Conservation (phyloP, 495 filamentous ascomycete genomes). For the Bathelium albidoporum region DNA sequence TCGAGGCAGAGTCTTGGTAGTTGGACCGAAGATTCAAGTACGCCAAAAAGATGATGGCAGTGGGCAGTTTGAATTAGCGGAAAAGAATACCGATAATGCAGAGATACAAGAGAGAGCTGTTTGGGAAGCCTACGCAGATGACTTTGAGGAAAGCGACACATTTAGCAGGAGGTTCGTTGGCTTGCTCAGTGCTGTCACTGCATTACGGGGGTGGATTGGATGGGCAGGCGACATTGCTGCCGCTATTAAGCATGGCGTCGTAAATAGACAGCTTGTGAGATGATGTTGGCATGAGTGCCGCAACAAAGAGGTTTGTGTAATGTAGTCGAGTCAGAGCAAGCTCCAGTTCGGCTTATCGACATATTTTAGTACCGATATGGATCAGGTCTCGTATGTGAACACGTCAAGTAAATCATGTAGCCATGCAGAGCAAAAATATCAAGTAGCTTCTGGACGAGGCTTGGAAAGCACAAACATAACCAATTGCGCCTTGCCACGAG, state of each 20-base stretch:
- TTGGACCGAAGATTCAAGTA: constrained; percentile 45
- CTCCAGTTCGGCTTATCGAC: background rate
- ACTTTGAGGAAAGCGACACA: constrained; percentile 44
- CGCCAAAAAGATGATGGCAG: constrained; percentile 24
- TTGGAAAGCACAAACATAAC: no score
- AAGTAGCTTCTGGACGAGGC: no score
- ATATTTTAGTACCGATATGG: no score
- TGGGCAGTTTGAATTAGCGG: constrained; percentile 22
- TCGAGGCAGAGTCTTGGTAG: constrained; percentile 39
- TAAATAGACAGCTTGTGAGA: background rate
- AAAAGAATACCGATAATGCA: constrained; percentile 10
- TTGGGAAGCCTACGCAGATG: constrained; percentile 50
- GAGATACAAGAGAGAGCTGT: constrained; percentile 31
- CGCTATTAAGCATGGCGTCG: constrained; percentile 13
- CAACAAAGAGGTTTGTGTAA: background rate
- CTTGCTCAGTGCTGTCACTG: constrained; percentile 38
- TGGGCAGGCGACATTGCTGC: constrained; percentile 37
- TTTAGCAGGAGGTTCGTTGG: constrained; percentile 39
- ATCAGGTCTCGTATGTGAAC: no score
- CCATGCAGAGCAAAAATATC: no score
- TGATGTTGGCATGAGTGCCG: background rate
- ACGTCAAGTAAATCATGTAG: no score
- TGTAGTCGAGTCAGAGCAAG: background rate
- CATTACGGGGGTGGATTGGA: constrained; percentile 40
- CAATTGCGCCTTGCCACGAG: no score